Conservation (phyloP, 352 stramenopile genomes). For the Pythium scleroteichum region DNA sequence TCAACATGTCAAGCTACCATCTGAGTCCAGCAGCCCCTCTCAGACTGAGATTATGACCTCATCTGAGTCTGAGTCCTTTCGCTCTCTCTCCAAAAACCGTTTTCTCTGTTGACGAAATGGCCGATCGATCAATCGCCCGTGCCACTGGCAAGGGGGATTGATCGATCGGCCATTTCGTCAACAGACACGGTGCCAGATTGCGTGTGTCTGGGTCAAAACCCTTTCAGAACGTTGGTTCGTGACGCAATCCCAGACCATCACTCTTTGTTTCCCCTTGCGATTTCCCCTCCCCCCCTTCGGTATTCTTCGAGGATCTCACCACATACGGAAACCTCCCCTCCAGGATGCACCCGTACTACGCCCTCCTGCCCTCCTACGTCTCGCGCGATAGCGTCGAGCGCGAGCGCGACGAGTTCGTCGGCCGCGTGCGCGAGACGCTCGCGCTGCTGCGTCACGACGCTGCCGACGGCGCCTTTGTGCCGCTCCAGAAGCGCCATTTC, state of each 20-base stretch:
- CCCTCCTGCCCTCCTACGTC: conserved; percentile 59
- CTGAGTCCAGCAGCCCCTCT: no score
- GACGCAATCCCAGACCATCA: conserved; percentile 15
- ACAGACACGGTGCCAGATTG: no score
- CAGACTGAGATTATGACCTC: neutral
- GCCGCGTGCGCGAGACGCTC: conserved; percentile 50
- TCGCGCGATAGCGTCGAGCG: conserved; percentile 35
- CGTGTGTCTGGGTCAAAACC: neutral
- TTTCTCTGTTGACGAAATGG: neutral
- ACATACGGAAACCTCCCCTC: neutral
- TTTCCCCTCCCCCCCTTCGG: neutral
- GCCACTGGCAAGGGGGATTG: no score
- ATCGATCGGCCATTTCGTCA: no score
- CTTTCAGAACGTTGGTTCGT: neutral
- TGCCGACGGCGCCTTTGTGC: neutral
- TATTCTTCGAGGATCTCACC: no score
- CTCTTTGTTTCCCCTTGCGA: neutral
- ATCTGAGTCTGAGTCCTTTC: neutral
- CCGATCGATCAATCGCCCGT: no score
- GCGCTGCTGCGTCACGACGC: conserved; percentile 22
- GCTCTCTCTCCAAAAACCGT: conserved; percentile 10
- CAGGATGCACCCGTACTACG: conserved; percentile 54
- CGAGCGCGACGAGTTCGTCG: conserved; percentile 48
- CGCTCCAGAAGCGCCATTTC: conserved; percentile 62
- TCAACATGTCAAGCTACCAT: no score